phyloP scores from a whole-genome alignment of 2,329 filamentous ascomycete species.

The Monilinia vaccinii-corymbosi region DNA sequence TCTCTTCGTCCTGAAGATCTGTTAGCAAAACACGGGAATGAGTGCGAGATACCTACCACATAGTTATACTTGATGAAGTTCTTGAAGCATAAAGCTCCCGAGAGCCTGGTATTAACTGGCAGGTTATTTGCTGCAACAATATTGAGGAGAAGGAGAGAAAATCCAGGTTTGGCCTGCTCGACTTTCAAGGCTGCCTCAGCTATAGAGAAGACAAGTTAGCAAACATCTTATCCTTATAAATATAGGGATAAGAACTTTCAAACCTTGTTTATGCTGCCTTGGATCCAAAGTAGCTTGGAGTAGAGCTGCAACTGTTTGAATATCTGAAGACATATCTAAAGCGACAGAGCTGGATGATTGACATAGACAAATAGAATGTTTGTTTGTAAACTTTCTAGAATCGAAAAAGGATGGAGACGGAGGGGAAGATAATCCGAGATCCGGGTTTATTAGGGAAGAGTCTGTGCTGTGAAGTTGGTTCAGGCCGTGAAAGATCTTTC shows the following conservation, averaged over 20 bases:
- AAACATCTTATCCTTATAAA: conserved; percentile 16
- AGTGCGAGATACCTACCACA: conserved; percentile 48
- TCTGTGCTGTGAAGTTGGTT: not conserved
- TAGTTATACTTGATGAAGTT: conserved; percentile 95
- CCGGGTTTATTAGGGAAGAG: not conserved
- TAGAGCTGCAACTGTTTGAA: conserved; percentile 64
- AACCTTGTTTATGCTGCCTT: conserved; percentile 81
- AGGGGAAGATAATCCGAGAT: conserved; percentile 5
- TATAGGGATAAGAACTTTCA: conserved; percentile 27
- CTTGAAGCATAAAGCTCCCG: conserved; percentile 92
- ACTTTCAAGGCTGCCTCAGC: conserved; percentile 72
- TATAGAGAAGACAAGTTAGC: conserved; percentile 33
- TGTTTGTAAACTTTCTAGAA: conserved; percentile 10
- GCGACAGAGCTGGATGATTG: conserved; percentile 7
- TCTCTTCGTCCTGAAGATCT: conserved; percentile 65
- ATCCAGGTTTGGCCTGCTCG: conserved; percentile 76
- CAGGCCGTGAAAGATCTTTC: not conserved
- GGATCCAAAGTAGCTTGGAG: conserved; percentile 88
- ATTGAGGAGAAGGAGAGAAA: conserved; percentile 79
- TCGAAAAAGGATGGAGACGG: conserved; percentile 6
- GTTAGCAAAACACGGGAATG: conserved; percentile 11
- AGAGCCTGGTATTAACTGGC: conserved; percentile 70
- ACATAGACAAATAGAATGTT: conserved; percentile 6
- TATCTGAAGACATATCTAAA: conserved; percentile 48
- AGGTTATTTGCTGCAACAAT: conserved; percentile 72